Conservation (phyloP, 805 yeast genomes). For the Saccharomyces mikatae region DNA sequence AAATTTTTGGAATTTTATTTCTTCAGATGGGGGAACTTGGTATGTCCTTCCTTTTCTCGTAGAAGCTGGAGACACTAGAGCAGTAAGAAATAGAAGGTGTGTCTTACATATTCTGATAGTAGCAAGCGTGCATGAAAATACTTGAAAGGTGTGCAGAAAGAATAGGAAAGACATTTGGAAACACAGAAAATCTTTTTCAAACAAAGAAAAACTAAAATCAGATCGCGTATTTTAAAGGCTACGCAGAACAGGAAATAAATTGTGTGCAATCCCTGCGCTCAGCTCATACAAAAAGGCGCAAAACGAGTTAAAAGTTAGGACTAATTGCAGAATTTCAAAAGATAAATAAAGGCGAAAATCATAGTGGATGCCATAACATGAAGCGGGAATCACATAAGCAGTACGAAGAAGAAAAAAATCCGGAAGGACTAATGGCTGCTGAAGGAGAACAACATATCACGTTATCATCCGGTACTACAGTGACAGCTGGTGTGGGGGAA, state of each 20-base stretch:
- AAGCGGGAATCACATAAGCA: not conserved
- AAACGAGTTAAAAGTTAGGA: not conserved
- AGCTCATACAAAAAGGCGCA: not conserved
- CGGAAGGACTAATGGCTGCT: not conserved
- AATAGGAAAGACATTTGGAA: not conserved
- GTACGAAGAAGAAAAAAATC: not conserved
- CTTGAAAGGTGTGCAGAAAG: not conserved
- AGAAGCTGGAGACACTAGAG: not conserved
- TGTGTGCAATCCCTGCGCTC: not conserved
- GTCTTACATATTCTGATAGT: not conserved
- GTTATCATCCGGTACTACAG: not conserved
- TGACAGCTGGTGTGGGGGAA: not conserved
- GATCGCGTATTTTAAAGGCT: not conserved
- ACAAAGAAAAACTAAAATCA: not conserved
- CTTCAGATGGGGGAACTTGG: not conserved
- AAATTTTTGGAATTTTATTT: not conserved
- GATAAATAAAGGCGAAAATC: not conserved
- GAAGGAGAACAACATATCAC: not conserved
- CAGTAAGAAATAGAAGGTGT: not conserved
- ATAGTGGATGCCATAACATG: not conserved
- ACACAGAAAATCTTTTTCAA: not conserved
- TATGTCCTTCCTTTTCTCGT: not conserved
- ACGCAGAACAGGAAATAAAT: not conserved
- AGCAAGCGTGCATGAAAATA: not conserved
- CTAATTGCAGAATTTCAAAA: not conserved